Evolutionary conservation across 331 rosid genomes (phyloP).

Genomic region (Spiraea crenata): DNA sequence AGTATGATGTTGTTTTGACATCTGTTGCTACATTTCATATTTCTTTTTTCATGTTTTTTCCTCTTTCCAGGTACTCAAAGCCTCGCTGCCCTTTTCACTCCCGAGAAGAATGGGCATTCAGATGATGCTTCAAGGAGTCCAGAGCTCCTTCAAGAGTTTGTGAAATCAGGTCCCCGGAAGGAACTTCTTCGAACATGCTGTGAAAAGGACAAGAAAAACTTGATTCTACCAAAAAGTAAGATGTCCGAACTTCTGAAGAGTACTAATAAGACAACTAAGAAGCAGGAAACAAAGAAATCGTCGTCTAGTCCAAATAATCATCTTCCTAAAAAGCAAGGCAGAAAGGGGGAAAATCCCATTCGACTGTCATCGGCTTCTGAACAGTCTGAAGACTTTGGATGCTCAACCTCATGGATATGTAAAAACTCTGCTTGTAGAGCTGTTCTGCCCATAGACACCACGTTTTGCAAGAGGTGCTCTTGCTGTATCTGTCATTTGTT

Average conservation of each 20-base stretch:
- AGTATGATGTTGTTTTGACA: background rate
- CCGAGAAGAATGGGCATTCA: constrained; percentile 71
- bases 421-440: constrained; percentile 98
- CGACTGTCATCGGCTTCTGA: constrained; percentile 61
- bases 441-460: constrained; percentile 77
- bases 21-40: constrained; percentile 23
- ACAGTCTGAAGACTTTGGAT: constrained; percentile 66
- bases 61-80: constrained; percentile 64
- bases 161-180: constrained; percentile 71
- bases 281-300: constrained; percentile 65
- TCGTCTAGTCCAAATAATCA: constrained; percentile 57
- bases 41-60: constrained; percentile 28
- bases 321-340: constrained; percentile 65
- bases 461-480: constrained; percentile 97
- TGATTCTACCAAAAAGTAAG: constrained; percentile 41
- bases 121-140: constrained; percentile 76
- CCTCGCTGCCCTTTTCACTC: constrained; percentile 76
- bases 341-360: constrained; percentile 84
- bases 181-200: constrained; percentile 54
- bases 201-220: constrained; percentile 59
- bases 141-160: constrained; percentile 66
- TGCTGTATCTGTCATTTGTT: constrained; percentile 95
- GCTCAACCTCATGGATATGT: constrained; percentile 81
- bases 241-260: constrained; percentile 54
- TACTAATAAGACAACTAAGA: constrained; percentile 59